Evolutionary conservation across 2,329 filamentous ascomycete species (phyloP).

Genomic region (Botrytis hyacinthi): DNA sequence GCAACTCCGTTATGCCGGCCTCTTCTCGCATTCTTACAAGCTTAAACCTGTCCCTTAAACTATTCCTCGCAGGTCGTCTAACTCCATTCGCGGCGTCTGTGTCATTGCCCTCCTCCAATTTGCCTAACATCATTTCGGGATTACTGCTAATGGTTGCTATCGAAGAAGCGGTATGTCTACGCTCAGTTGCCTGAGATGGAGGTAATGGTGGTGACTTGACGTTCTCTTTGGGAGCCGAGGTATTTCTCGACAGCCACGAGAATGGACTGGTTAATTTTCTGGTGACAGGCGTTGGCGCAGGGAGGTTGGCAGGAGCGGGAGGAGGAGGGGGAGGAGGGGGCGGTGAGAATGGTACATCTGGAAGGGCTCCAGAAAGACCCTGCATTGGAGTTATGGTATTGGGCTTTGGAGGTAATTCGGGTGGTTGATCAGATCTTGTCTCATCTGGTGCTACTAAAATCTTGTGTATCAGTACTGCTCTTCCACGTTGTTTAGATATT

Average conservation of each 20-base stretch:
- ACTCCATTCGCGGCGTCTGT: slow-evolving; percentile 50
- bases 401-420: slow-evolving; percentile 30
- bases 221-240: slow-evolving; percentile 54
- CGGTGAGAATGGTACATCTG: slow-evolving; percentile 70
- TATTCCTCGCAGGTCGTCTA: slow-evolving; percentile 55
- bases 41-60: slow-evolving; percentile 77
- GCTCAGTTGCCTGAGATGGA: slow-evolving; percentile 40
- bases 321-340: slow-evolving; percentile 42
- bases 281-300: slow-evolving; percentile 37
- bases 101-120: slow-evolving; percentile 76
- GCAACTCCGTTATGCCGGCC: slow-evolving; percentile 54
- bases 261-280: slow-evolving; percentile 87
- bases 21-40: slow-evolving; percentile 73
- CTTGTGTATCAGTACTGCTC: slow-evolving; percentile 11
- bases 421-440: slow-evolving; percentile 35
- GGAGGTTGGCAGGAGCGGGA: slow-evolving; percentile 23
- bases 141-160: slow-evolving; percentile 77
- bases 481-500: not conserved
- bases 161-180: slow-evolving; percentile 78
- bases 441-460: slow-evolving; percentile 28
- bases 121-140: slow-evolving; percentile 73
- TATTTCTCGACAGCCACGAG: slow-evolving; percentile 74
- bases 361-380: slow-evolving; percentile 70
- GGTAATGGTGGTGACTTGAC: slow-evolving; percentile 53
- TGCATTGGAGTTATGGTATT: slow-evolving; percentile 50